Base-by-base conservation (phyloP, 805 yeast genomes). In the Ogataea chonburiensis region DNA sequence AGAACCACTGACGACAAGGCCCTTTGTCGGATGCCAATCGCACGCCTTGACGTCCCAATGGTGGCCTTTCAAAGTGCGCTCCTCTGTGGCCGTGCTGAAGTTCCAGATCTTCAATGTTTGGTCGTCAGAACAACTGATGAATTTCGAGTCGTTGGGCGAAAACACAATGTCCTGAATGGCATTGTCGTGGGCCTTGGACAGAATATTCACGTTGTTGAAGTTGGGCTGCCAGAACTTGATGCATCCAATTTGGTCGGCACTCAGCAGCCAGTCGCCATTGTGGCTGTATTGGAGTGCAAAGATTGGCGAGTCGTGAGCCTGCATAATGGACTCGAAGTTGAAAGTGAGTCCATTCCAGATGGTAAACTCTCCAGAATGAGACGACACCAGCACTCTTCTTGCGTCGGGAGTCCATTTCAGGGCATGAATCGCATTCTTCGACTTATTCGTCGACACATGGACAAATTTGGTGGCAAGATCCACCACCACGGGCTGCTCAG, bases 11-110 rank as follows among this genome's bases (percentile, higher is more conserved):
- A 84, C 96, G 33, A 93, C 72, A 17, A 93, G 68, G 0, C 97
- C 96, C 61, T 86, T 65, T 9, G 73, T 70, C 5, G 95, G 86
- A 61, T 93, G 99, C 99, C 99, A 93, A 60, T 93, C 98, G 36
- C 94, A 86, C 37, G 89, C 79, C 57, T 93, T 93, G 15, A 93
- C 97, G 62, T 93, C 99, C 99, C 99, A 93, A 58, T 94, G 96
- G 63, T 93, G 99, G 2, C 98, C 98, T 16, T 79, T 72, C 37
- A 93, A 67, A 0, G 77, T 70, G 31, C 85, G 65, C 56, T 93
- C 99, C 49, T 86, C 93, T 40, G 73, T 67, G 23, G 93, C 93
- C 54, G 83, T 86, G 55, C 86, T 82, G 63, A 93, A 93, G 62
- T 89, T 86, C 97, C 98, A 93, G 24, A 93, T 81, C 57, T 93